phyloP scores from a whole-genome alignment of 148 eudicot species.

The Hydrangea macrophylla region DNA sequence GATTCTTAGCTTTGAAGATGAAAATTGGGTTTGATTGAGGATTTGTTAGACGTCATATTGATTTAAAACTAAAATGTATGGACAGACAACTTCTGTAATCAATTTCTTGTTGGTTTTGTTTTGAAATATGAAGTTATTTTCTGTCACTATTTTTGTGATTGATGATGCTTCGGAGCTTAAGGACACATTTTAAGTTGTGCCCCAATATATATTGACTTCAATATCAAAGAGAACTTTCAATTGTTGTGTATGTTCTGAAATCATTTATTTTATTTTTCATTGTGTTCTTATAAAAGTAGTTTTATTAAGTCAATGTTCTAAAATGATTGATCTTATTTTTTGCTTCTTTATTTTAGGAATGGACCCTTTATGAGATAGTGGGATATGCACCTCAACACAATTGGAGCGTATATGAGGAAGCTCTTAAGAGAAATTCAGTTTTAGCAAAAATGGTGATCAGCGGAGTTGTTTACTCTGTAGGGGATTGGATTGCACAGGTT shows the following conservation, averaged over 20 bases:
- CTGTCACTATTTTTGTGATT: background rate
- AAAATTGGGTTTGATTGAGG: background rate
- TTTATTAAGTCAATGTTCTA: too few species aligned
- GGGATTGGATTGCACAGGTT: constrained; percentile 99
- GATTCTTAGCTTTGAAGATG: too few species aligned
- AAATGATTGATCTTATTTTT: too few species aligned
- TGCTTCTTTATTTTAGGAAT: constrained; percentile 64
- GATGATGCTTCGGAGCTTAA: background rate
- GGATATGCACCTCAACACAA: constrained; percentile 96
- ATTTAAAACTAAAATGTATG: background rate
- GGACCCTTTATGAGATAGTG: constrained; percentile 84
- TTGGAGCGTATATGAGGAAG: constrained; percentile 92
- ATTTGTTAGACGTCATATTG: background rate
- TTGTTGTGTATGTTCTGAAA: too few species aligned
- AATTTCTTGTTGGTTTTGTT: background rate
- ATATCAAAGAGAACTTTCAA: too few species aligned
- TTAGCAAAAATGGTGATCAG: constrained; percentile 94
- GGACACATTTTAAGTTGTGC: background rate
- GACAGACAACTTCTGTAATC: background rate
- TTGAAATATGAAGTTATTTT: background rate
- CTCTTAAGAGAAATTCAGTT: constrained; percentile 81
- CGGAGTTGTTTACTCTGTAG: constrained; percentile 92
- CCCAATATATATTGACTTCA: too few species aligned
- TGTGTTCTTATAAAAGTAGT: too few species aligned
- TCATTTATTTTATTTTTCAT: too few species aligned